Conservation (phyloP, 495 filamentous ascomycete species). For the Diplogelasinospora grovesii region DNA sequence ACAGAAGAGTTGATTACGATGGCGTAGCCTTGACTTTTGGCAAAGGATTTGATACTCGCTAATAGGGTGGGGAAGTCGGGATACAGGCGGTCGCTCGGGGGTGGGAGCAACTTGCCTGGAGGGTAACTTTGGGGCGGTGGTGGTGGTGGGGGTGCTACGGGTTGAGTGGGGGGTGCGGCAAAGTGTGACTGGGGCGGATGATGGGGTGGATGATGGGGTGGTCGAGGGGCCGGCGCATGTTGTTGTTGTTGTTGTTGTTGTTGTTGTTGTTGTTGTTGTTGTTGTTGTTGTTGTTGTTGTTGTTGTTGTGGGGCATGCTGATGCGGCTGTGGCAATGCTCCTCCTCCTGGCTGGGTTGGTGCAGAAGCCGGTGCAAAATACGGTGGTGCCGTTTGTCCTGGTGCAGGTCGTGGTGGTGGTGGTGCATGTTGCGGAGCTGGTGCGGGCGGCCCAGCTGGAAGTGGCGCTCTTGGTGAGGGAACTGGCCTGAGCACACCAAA, state of each 20-base stretch:
- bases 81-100: constrained; percentile 29
- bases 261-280: constrained; percentile 12
- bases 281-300: constrained; percentile 3
- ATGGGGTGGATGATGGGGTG: constrained; percentile 7
- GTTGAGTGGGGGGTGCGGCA: constrained; percentile 1
- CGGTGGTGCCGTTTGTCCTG: constrained; percentile 1
- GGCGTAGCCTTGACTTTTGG: constrained; percentile 28
- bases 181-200: constrained; percentile 7
- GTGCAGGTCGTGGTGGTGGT: constrained; percentile 8
- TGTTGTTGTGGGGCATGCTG: constrained; percentile 1
- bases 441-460: no score
- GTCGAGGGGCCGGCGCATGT: no score
- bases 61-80: constrained; percentile 20
- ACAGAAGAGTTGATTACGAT: constrained; percentile 26
- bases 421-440: no score
- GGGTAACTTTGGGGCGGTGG: no score
- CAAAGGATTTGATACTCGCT: constrained; percentile 23
- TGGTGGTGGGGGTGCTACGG: no score
- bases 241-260: constrained; percentile 10
- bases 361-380: background rate
- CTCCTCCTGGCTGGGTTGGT: no score
- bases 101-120: no score
- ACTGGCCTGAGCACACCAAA: no score
- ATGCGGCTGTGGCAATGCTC: no score
- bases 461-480: no score